Evolutionary conservation across 139 green algal species (phyloP).

Genomic region (Asterochloris sp.): DNA sequence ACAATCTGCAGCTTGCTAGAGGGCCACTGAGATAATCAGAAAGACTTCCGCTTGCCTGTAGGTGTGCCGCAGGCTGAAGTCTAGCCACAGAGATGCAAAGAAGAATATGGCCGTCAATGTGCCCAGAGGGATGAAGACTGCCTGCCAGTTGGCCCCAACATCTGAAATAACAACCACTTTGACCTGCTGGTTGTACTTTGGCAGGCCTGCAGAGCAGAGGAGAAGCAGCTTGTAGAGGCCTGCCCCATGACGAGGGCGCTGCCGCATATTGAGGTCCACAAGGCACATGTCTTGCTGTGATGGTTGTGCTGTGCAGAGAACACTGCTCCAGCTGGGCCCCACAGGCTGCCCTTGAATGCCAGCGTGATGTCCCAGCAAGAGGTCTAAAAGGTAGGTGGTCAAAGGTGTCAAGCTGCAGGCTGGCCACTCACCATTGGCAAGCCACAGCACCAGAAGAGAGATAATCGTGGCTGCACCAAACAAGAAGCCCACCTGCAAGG

Average conservation of each 20-base stretch:
- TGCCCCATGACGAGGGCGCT: no score
- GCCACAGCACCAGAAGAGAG: constrained; percentile 30
- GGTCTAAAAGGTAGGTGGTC: no score
- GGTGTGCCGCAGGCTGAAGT: constrained; percentile 16
- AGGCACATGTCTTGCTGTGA: no score
- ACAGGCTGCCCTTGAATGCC: no score
- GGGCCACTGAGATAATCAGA: no score
- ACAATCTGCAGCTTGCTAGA: no score
- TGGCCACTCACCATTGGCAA: background rate
- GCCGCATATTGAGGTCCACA: no score
- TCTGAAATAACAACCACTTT: constrained; percentile 29
- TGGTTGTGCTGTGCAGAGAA: no score
- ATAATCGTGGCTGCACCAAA: constrained; percentile 43
- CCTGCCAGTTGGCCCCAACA: constrained; percentile 11
- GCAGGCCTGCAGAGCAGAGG: background rate
- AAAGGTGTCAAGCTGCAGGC: no score
- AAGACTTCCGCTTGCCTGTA: background rate
- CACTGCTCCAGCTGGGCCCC: no score
- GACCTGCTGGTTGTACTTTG: constrained; percentile 39
- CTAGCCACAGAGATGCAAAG: constrained; percentile 10
- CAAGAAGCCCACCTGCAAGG: constrained; percentile 20
- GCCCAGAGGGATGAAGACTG: constrained; percentile 17
- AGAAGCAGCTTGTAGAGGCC: no score
- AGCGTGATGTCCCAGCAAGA: no score
- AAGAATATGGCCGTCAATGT: constrained; percentile 13